Evolutionary conservation across 1,139 yeast species (phyloP).

Genomic region (Pichia sp.): DNA sequence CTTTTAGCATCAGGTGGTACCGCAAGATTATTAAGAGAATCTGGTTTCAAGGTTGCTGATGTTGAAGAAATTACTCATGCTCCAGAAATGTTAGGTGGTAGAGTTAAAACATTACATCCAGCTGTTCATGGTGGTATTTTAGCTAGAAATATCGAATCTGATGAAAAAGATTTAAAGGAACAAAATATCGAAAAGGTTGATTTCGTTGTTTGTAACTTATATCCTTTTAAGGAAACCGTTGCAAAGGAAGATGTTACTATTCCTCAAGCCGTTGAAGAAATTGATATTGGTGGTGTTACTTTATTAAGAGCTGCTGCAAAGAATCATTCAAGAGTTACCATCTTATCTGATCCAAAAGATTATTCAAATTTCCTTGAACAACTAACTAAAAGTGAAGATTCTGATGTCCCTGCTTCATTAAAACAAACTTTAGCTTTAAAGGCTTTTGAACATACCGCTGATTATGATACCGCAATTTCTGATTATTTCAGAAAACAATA

Average conservation of each 20-base stretch:
- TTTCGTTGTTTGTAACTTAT: slow-evolving; percentile 92
- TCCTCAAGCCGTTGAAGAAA: slow-evolving; percentile 96
- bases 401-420: slow-evolving; percentile 66
- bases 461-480: slow-evolving; percentile 89
- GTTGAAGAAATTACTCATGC: slow-evolving; percentile 94
- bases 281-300: slow-evolving; percentile 98
- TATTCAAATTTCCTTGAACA: slow-evolving; percentile 83
- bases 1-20: slow-evolving; percentile 97
- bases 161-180: slow-evolving; percentile 76
- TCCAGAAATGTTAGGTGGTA: slow-evolving; percentile 97
- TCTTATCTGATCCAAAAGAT: slow-evolving; percentile 88
- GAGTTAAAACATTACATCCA: slow-evolving; percentile 97
- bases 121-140: slow-evolving; percentile 98
- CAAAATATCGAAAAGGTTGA: slow-evolving; percentile 95
- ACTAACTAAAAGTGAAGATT: slow-evolving; percentile 36
- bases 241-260: slow-evolving; percentile 93
- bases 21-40: slow-evolving; percentile 87
- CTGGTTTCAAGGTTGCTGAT: slow-evolving; percentile 96
- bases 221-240: slow-evolving; percentile 96
- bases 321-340: slow-evolving; percentile 93
- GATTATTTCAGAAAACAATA: slow-evolving; percentile 97
- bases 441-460: slow-evolving; percentile 98
- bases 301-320: slow-evolving; percentile 97
- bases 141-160: slow-evolving; percentile 87
- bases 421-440: slow-evolving; percentile 85